Evolutionary conservation across 2,329 filamentous ascomycete species (phyloP).

Genomic region (Diaporthe sp.): DNA sequence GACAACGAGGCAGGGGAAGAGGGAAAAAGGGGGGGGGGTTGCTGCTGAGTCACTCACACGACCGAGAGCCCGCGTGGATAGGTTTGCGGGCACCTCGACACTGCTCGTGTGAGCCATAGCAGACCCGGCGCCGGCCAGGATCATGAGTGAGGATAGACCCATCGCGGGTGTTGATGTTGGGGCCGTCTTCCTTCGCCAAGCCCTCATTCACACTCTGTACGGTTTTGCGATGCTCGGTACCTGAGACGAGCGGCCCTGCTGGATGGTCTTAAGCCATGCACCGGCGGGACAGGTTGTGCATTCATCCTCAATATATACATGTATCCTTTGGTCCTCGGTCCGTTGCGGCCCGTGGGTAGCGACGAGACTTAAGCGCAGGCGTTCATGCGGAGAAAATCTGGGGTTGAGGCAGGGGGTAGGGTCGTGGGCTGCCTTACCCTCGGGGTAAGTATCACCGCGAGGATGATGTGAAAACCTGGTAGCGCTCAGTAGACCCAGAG

Average conservation of each 20-base stretch:
- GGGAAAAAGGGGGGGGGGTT: too few relatives aligned
- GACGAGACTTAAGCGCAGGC: constrained; percentile 26
- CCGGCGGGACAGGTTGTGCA: neutral
- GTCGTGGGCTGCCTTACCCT: constrained; percentile 3
- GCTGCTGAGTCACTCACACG: constrained; percentile 27
- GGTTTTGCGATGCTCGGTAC: neutral
- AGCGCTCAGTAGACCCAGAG: constrained; percentile 9
- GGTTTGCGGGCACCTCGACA: constrained; percentile 45
- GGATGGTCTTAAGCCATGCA: neutral
- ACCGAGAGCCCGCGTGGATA: constrained; percentile 46
- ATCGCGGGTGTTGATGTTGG: neutral
- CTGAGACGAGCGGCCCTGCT: neutral
- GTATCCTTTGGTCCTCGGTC: constrained; percentile 10
- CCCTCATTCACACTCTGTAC: neutral
- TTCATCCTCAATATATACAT: constrained; percentile 5
- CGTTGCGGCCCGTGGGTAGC: constrained; percentile 31
- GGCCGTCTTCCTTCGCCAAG: neutral
- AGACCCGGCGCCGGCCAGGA: constrained; percentile 25
- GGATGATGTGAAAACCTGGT: constrained; percentile 12
- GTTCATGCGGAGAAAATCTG: constrained; percentile 33
- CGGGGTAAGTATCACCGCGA: constrained; percentile 37
- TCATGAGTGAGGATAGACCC: neutral
- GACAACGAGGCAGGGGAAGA: neutral
- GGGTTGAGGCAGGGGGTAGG: constrained; percentile 18
- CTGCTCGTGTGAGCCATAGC: constrained; percentile 31